These are phyloP conservation scores for Fusarium torulosum DNA, from an alignment of 2,329 filamentous ascomycete genomes.

Conservation along the genomic window DNA sequence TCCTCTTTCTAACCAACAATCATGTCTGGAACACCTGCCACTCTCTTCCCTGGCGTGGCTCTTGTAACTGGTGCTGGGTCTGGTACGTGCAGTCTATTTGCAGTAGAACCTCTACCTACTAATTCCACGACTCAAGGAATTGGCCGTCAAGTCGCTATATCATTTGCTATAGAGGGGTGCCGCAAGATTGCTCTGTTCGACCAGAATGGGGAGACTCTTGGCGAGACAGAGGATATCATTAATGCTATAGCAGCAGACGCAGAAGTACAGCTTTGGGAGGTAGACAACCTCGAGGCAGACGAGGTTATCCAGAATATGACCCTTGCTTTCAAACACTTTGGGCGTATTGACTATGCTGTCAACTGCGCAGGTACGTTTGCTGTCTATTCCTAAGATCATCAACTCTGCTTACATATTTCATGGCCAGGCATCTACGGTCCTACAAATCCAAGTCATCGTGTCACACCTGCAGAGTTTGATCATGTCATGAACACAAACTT, in stretches of 20 bases:
- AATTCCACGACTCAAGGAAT: conserved; percentile 14
- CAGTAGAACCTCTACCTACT: neutral
- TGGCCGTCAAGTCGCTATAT: conserved; percentile 51
- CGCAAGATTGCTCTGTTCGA: conserved; percentile 58
- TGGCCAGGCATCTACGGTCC: conserved; percentile 55
- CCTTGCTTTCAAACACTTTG: conserved; percentile 51
- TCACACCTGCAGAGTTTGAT: conserved; percentile 57
- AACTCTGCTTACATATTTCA: neutral
- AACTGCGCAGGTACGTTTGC: conserved; percentile 56
- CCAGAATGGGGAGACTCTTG: conserved; percentile 49
- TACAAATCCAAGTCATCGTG: conserved; percentile 53
- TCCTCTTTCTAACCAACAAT: neutral
- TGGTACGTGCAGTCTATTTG: conserved; percentile 32
- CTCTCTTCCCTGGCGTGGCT: conserved; percentile 50
- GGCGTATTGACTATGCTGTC: conserved; percentile 60
- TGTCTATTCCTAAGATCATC: neutral
- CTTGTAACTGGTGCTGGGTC: conserved; percentile 51
- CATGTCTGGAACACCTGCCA: conserved; percentile 16
- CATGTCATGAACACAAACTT: conserved; percentile 58
- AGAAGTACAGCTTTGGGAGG: conserved; percentile 42
- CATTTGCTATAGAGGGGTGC: conserved; percentile 61
- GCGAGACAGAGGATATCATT: conserved; percentile 48
- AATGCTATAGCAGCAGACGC: conserved; percentile 1
- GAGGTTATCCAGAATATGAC: conserved; percentile 53
- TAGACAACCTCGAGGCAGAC: conserved; percentile 54